Evolutionary conservation across 2,329 filamentous ascomycete species (phyloP), one percentile per base, ranked within the genome.

Genomic region (Rhinocladiella similis): DNA sequence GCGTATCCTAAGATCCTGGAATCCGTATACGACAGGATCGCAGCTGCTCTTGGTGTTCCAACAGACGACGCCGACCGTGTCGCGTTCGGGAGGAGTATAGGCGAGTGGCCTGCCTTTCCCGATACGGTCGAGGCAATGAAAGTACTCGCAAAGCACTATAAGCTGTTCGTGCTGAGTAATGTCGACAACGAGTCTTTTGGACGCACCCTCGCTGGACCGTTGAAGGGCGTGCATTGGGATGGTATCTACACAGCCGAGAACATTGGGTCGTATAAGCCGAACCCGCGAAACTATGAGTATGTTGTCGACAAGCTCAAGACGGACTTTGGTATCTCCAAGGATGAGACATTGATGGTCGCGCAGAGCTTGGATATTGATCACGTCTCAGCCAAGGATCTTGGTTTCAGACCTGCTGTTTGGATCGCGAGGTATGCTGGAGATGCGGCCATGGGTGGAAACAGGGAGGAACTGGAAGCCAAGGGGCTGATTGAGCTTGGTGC

Each of bases 261-360:
- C 41, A 83, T 91, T 48, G 87, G 88, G 1, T 79, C 76, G 3
- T 91, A 90, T 69, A 91, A 91, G 74, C 89, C 89, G 0, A 73
- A 81, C 60, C 68, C 71, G 27, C 68, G 68, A 20, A 90, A 90
- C 65, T 91, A 91, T 63, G 75, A 81, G 52, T 87, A 87, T 65
- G 73, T 91, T 70, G 73, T 90, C 14, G 73, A 79, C 22, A 19
- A 38, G 14, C 78, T 82, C 13, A 72, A 80, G 66, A 65, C 69
- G 5, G 79, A 83, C 5, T 80, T 88, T 55, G 84, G 80, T 0
- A 68, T 89, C 0, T 76, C 79, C 20, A 83, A 81, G 62, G 72
- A 73, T 0, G 74, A 84, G 59, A 73, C 90, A 43, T 66, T 89
- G 62, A 85, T 89, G 67, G 86, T 86, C 0, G 88, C 88, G 50